Evolutionary conservation across 2,329 filamentous ascomycete species (phyloP).

Genomic region (Tolypocladium pustulatum): DNA sequence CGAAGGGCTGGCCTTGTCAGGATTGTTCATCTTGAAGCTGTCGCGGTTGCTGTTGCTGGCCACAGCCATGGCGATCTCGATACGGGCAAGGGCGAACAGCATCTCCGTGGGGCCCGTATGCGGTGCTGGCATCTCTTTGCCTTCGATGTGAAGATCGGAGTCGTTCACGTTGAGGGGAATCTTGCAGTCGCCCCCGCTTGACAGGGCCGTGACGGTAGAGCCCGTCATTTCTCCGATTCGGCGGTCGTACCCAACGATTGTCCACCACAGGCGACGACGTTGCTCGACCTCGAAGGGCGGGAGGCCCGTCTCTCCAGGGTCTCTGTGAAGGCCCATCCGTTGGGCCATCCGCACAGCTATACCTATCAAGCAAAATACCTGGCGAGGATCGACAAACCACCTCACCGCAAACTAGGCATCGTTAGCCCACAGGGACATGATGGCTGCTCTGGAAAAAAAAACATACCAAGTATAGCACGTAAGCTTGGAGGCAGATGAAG

Average conservation of each 20-base stretch:
- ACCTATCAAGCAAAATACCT: constrained; percentile 41
- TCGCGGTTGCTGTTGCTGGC: constrained; percentile 34
- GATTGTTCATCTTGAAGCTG: constrained; percentile 16
- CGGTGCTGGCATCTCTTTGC: constrained; percentile 40
- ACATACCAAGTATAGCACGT: constrained; percentile 52
- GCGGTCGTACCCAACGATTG: constrained; percentile 56
- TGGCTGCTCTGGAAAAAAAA: not conserved
- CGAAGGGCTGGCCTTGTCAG: constrained; percentile 14
- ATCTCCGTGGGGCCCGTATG: constrained; percentile 47
- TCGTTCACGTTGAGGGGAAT: constrained; percentile 53
- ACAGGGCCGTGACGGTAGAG: constrained; percentile 45
- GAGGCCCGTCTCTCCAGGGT: constrained; percentile 41
- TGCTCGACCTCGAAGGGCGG: constrained; percentile 56
- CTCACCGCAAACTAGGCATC: constrained; percentile 31
- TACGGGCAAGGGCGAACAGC: constrained; percentile 45
- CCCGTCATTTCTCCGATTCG: constrained; percentile 58
- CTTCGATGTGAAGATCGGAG: constrained; percentile 45
- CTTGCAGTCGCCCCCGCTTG: constrained; percentile 41
- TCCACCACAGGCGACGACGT: constrained; percentile 66
- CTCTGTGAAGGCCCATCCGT: constrained; percentile 57
- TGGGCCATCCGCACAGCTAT: constrained; percentile 58
- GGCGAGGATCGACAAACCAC: constrained; percentile 46
- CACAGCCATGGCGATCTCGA: constrained; percentile 46
- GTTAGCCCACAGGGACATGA: not conserved
- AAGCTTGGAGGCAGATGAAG: constrained; percentile 55